Evolutionary conservation across 2,329 filamentous ascomycete genomes (phyloP), one percentile per base, ranked within the genome.

Genomic region (Xylaria polymorpha): DNA sequence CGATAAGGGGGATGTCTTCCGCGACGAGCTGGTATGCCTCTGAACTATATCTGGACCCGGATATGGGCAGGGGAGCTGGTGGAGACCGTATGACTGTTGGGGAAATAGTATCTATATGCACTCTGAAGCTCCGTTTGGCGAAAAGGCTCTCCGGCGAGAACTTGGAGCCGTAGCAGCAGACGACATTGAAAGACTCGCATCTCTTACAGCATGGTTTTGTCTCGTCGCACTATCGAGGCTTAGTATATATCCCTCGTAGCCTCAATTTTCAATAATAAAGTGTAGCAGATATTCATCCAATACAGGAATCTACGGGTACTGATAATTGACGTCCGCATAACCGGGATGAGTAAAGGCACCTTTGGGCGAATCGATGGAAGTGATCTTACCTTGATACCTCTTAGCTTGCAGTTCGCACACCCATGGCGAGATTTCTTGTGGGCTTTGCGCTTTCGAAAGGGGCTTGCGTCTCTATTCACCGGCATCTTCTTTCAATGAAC

Each of bases 391-490:
- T 88, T 88, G 58, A 87, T 81, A 61, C 83, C 80, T 41, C 85
- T 80, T 22, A 87, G 73, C 72, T 88, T 88, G 75, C 87, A 89
- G 71, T 88, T 88, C 3, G 82, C 82, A 71, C 87, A 88, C 1
- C 87, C 86, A 15, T 80, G 78, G 20, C 85, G 80, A 1, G 85
- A 88, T 72, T 88, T 88, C 25, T 79, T 84, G 71, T 89, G 87
- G 3, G 78, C 51, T 55, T 77, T 80, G 35, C 81, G 78, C 62
- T 74, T 76, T n/a, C 74, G 69, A 46, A 51, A 25, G 6, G 41
- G 22, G 22, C 12, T 20, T 25, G 5, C 25, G 3, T 29, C 39
- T n/a, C 35, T 43, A 12, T 10, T 41, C 20, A 32, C 7, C 20
- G n/a, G 46, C 48, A 51, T 51, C 14, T 15, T 51, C 25, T 32